Base-by-base conservation (phyloP, 805 yeast genomes). In the Candida tibetensis region DNA sequence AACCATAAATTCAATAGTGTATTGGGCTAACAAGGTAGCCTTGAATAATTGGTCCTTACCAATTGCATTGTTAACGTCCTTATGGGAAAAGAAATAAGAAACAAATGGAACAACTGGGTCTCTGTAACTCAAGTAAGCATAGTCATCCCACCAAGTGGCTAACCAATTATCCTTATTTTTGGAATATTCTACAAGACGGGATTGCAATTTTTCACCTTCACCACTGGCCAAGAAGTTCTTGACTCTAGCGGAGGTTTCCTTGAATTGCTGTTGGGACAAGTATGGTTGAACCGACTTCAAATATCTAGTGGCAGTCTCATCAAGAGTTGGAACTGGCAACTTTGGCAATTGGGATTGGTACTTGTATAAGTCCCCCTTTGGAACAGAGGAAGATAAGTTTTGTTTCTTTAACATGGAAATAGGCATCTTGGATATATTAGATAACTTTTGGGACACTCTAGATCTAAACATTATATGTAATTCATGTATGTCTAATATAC, bases 81-180 rank as follows among this genome's bases (percentile, higher is more conserved):
- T 82, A 68, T 91, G 96, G 37, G 81, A 75, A 66, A 77, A 91
- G 52, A 88, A 93, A 69, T 91, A 91, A 15, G 95, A 85, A 26
- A 88, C 96, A 57, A 81, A 90, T 9, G 98, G 97, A 18, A 86
- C 85, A n/a, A 91, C 85, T 0, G 98, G 95, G 62, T 88, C 98
- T 48, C 93, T 76, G 67, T 88, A 90, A 28, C 84, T 80, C 70
- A 91, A 71, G 64, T 91, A 91, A 15, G 96, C 95, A 49, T 85
- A 86, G 52, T 85, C 84, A 61, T 91, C 95, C 99, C 99, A 91
- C 74, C 83, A 88, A 43, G 78, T 82, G 32, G 85, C 77, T 53
- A 91, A 72, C 99, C 99, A 91, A 62, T 91, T 91, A 57, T 88
- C 82, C 45, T 78, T 76, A 36, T 63, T 73, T 21, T 64, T 51